These are phyloP conservation scores for Penicillium corylophilum DNA, from an alignment of 2,329 filamentous ascomycete genomes.

Conservation along the genomic window DNA sequence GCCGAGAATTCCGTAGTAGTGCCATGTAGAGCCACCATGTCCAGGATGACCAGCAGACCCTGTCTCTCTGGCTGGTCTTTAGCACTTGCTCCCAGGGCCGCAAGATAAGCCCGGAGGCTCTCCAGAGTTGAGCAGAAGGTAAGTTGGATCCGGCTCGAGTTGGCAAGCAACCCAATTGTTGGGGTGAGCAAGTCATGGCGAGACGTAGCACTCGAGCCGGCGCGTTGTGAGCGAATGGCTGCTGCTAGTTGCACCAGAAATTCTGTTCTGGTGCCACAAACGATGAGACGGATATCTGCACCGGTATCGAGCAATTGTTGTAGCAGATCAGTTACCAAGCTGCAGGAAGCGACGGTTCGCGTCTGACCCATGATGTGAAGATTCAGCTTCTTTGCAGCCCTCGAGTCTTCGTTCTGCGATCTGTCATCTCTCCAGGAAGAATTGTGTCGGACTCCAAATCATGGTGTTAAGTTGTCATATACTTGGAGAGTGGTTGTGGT, in stretches of 20 bases:
- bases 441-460: background rate
- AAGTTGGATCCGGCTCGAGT: constrained; percentile 67
- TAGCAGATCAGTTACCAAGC: constrained; percentile 58
- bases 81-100: constrained; percentile 45
- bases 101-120: constrained; percentile 73
- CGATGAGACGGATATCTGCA: constrained; percentile 61
- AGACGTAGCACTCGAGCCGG: constrained; percentile 8
- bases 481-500: background rate
- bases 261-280: constrained; percentile 64
- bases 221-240: constrained; percentile 42
- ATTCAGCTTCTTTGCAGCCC: constrained; percentile 1
- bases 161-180: constrained; percentile 67
- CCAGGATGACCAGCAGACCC: constrained; percentile 40
- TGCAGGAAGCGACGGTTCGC: constrained; percentile 46
- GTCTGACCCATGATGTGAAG: constrained; percentile 18
- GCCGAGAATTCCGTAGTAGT: constrained; percentile 48
- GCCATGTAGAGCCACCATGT: constrained; percentile 43
- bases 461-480: background rate
- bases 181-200: constrained; percentile 55
- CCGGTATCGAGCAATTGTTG: constrained; percentile 61
- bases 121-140: constrained; percentile 74
- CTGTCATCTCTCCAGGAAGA: background rate
- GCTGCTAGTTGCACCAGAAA: constrained; percentile 63
- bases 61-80: background rate
- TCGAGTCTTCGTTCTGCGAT: background rate